Evolutionary conservation across 306 rosid genomes (phyloP), one percentile per base, ranked within the genome.

Genomic region (Sphenostylis stenocarpa): DNA sequence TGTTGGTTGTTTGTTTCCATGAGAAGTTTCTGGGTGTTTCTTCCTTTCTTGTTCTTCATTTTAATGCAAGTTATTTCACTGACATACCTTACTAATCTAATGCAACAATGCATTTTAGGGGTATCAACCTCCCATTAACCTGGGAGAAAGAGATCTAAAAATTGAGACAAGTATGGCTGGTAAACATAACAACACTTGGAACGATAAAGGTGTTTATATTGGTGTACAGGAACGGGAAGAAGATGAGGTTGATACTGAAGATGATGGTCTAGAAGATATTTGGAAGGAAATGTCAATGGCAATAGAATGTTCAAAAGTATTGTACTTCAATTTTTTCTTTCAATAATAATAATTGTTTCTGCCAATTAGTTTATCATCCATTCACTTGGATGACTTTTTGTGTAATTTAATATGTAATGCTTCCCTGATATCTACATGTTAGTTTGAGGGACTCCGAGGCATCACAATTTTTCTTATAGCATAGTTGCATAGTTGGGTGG

Each of bases 231-330:
- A 88, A 61, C 91, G 85, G 39, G 86, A 67, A n/a, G 61, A 79
- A 73, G 63, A 73, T 15, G 41, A 67, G 65, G 77, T n/a, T 51
- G 82, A 78, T 28, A 23, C 57, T 14, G 83, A 68, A 82, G 96
- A 89, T 55, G 97, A 90, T 31, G 97, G 89, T 34, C 83, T 92
- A 11, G 88, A 63, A 2, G 96, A 95, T 77, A 87, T 91, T 39
- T 95, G 99, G 99, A 91, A 81, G 74, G 97, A 95, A 69, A 86
- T 92, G 97, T 83, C 93, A 15, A 85, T 92, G 93, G 89, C 88
- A 0, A 80, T 92, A 65, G 97, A 95, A 82, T 74, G 83, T 77
- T 84, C 96, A 67, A 92, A 92, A 84, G 99, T 95, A 88, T 61
- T 67, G 61, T 64, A 23, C 56, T 38, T 72, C 26, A 51, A 34